phyloP scores from a whole-genome alignment of 2,329 filamentous ascomycete genomes.

The Parastagonospora nodorum region DNA sequence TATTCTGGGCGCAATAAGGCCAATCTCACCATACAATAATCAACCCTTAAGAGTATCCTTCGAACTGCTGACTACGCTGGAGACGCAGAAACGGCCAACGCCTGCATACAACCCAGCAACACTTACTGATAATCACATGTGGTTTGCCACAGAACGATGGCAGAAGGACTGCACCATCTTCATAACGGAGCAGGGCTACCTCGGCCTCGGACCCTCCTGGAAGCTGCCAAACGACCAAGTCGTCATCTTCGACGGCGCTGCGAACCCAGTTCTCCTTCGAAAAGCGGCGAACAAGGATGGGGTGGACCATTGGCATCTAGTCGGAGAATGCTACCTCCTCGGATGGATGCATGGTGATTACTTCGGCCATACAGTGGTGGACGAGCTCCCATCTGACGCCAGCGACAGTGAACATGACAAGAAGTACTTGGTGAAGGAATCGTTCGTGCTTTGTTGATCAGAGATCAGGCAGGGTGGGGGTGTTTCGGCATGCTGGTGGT shows the following conservation, averaged over 20 bases:
- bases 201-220: not conserved
- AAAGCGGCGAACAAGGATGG: not conserved
- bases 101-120: not conserved
- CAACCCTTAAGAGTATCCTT: no score
- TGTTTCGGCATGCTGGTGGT: no score
- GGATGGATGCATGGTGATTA: not conserved
- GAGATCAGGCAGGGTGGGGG: no score
- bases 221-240: not conserved
- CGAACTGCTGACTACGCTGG: no score
- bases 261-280: not conserved
- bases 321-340: not conserved
- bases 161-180: not conserved
- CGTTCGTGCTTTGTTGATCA: not conserved
- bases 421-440: not conserved
- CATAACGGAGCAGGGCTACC: not conserved
- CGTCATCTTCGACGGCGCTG: not conserved
- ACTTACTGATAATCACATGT: no score
- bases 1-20: no score
- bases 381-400: not conserved
- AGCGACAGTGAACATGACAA: not conserved
- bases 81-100: not conserved
- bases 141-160: no score
- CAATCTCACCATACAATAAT: no score
- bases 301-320: not conserved
- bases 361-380: not conserved